Conservation (phyloP, 768 basidiomycete species). For the Naganishia randhawae region DNA sequence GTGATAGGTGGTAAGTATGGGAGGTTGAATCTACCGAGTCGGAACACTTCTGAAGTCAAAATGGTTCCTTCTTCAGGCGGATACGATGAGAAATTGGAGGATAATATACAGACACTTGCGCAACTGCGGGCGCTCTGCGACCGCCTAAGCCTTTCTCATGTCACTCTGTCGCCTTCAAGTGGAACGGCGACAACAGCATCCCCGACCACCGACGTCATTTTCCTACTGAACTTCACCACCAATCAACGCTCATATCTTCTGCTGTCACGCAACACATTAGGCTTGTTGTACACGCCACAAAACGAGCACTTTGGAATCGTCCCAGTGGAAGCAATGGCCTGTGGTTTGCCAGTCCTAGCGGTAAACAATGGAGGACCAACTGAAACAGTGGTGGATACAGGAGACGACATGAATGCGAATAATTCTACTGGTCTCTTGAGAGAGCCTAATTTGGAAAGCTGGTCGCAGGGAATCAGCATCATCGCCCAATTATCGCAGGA, state of each 20-base stretch:
- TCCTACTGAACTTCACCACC: constrained; percentile 88
- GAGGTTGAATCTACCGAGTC: neutral
- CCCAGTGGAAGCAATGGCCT: constrained; percentile 90
- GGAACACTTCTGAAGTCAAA: neutral
- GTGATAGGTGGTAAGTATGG: constrained; percentile 66
- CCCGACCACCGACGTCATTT: constrained; percentile 58
- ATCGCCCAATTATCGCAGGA: constrained; percentile 52
- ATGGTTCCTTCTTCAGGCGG: constrained; percentile 60
- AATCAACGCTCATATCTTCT: constrained; percentile 78
- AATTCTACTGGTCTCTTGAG: constrained; percentile 76
- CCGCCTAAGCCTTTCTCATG: constrained; percentile 56
- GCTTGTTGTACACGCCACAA: constrained; percentile 82
- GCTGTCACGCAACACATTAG: constrained; percentile 62
- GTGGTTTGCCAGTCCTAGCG: constrained; percentile 82
- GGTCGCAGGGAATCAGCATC: constrained; percentile 66
- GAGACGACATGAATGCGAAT: constrained; percentile 36
- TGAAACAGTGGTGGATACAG: constrained; percentile 67
- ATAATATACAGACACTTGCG: constrained; percentile 68
- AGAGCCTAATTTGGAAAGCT: constrained; percentile 60
- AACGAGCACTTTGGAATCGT: constrained; percentile 98
- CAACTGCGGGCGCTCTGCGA: constrained; percentile 62
- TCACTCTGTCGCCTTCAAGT: constrained; percentile 31
- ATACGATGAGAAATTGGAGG: constrained; percentile 79
- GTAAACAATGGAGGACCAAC: constrained; percentile 80
- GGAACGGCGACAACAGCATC: constrained; percentile 6